These are phyloP conservation scores for Ceratorhiza oryzae-sativae DNA, from an alignment of 1,284 basidiomycete species.

Conservation along the genomic window DNA sequence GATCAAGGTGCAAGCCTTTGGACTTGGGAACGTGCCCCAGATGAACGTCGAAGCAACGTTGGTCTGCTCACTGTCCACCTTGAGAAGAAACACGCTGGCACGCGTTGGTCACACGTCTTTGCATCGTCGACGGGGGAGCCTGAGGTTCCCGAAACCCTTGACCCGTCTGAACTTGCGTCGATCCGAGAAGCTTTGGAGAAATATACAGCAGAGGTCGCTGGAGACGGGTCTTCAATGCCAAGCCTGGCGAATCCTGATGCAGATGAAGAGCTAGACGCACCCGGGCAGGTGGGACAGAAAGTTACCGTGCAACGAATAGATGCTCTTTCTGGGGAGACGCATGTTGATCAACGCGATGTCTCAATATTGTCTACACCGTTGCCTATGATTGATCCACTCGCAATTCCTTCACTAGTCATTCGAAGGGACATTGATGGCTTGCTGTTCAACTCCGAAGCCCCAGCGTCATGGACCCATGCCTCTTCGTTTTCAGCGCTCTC, in stretches of 20 bases:
- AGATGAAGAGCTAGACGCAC: conserved; percentile 80
- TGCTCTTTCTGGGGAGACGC: conserved; percentile 11
- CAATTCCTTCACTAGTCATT: conserved; percentile 62
- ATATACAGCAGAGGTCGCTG: conserved; percentile 72
- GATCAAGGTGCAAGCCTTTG: conserved; percentile 77
- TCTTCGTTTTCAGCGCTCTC: conserved; percentile 87
- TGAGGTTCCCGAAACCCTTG: conserved; percentile 88
- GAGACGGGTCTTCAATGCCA: conserved; percentile 70
- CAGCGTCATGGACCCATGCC: conserved; percentile 71
- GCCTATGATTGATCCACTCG: conserved; percentile 51
- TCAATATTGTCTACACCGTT: conserved; percentile 40
- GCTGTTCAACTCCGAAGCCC: conserved; percentile 60
- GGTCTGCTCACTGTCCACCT: conserved; percentile 82
- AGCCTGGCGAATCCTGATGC: conserved; percentile 82
- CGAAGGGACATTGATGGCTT: conserved; percentile 87
- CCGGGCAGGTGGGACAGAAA: conserved; percentile 62
- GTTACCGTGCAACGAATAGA: conserved; percentile 69
- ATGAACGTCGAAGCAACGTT: conserved; percentile 40
- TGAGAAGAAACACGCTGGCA: conserved; percentile 80
- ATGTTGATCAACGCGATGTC: conserved; percentile 44
- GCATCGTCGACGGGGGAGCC: conserved; percentile 58
- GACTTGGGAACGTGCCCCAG: conserved; percentile 73
- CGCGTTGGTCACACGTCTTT: conserved; percentile 88
- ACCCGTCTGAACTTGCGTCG: conserved; percentile 78
- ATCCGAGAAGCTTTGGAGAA: conserved; percentile 86